These are phyloP conservation scores for Aspergillus carlsbadensis DNA, from an alignment of 495 filamentous ascomycete genomes.

Conservation along the genomic window DNA sequence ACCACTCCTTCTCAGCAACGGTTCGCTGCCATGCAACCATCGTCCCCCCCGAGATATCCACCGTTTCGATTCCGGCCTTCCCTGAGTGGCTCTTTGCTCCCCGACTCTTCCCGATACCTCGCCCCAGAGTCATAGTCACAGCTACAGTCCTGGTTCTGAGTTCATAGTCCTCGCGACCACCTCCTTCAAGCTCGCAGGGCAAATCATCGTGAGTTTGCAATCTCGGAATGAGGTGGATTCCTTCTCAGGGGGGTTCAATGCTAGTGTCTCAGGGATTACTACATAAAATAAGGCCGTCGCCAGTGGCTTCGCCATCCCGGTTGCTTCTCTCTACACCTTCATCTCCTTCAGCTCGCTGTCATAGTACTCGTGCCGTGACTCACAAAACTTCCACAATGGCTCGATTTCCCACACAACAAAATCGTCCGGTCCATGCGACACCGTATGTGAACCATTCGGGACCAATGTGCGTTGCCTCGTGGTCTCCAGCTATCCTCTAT, in stretches of 20 bases:
- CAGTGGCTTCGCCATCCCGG: constrained; percentile 25
- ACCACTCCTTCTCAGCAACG: constrained; percentile 30
- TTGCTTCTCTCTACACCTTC: constrained; percentile 16
- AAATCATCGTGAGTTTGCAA: constrained; percentile 11
- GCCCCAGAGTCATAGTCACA: constrained; percentile 23
- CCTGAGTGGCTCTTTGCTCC: constrained; percentile 30
- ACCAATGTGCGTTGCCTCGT: constrained; percentile 32
- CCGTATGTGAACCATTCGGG: constrained; percentile 37
- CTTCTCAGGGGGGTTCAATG: constrained; percentile 36
- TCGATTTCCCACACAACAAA: constrained; percentile 45
- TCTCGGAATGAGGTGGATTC: constrained; percentile 41
- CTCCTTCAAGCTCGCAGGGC: constrained; percentile 25
- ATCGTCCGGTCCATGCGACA: constrained; percentile 40
- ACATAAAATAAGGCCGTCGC: constrained; percentile 37
- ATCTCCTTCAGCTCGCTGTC: constrained; percentile 9
- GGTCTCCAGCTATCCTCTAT: background rate
- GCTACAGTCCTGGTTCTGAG: constrained; percentile 24
- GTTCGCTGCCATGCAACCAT: constrained; percentile 40
- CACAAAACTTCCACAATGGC: constrained; percentile 40
- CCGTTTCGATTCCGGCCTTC: constrained; percentile 27
- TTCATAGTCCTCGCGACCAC: constrained; percentile 30
- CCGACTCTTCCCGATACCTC: constrained; percentile 46
- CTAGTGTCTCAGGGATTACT: constrained; percentile 22
- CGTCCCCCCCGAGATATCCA: constrained; percentile 29
- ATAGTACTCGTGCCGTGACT: constrained; percentile 25